Evolutionary conservation across 306 rosid genomes (phyloP), one percentile per base, ranked within the genome.

Genomic region (Glycine tomentella): DNA sequence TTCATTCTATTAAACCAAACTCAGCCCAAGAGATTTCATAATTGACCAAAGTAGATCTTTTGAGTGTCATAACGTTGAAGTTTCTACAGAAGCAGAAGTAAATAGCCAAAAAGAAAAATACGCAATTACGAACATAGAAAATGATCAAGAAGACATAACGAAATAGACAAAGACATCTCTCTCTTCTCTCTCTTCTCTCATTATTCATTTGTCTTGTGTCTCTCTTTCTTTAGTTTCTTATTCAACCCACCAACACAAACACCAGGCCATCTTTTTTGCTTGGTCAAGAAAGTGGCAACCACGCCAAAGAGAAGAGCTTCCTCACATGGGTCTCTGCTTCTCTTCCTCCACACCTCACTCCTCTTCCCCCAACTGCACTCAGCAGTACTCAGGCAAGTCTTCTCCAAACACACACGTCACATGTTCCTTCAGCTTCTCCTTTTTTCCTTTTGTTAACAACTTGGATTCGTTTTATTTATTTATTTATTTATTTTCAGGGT

Each of bases 251-350:
- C 68, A 16, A 31, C 16, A 2, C 83, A 58, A 59, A 11, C 20
- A 8, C 45, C 33, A 75, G 25, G 3, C 64, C n/a, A 34, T 36
- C 7, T 33, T 69, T 9, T 15, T 65, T 65, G 33, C n/a, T 48
- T 65, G 45, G 66, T 20, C 38, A 6, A 20, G 40, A 13, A 11
- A 50, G 55, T 50, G 15, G 46, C 52, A 56, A 45, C 68, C 33
- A 33, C 25, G 3, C 31, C 3, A 49, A 13, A 20, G 38, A 20
- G 38, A 34, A 31, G 11, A 45, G 62, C 45, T 6, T 36, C n/a
- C 65, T 31, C 74, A 46, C 8, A 92, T 92, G 94, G 97, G 94
- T 82, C 86, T 83, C 73, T 90, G 97, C 84, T 85, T 74, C 55
- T 78, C 89, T 81, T 78, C 65, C 58, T 64, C 62, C 20, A 2